phyloP scores from a whole-genome alignment of 2,329 filamentous ascomycete genomes.

The Leptographium galeiforme region DNA sequence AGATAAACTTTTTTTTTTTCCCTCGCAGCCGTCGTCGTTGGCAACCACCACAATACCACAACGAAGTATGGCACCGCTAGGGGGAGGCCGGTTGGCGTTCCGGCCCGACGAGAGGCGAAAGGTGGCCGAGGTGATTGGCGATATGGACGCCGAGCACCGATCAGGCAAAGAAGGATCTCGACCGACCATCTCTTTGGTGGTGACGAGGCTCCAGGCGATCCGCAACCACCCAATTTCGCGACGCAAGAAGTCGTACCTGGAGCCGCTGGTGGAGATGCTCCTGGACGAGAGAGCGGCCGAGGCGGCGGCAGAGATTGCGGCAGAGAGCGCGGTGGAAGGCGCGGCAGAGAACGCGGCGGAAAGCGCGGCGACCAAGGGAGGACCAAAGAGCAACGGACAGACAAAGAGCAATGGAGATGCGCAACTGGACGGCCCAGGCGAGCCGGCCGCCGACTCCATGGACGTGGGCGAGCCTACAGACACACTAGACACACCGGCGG shows the following conservation, averaged over 20 bases:
- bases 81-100: neutral
- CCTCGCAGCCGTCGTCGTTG: neutral
- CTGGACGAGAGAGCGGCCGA: conserved; percentile 5
- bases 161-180: neutral
- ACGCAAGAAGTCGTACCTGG: conserved; percentile 11
- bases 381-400: neutral
- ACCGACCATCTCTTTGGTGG: conserved; percentile 6
- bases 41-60: neutral
- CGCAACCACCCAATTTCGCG: conserved; percentile 10
- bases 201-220: conserved; percentile 4
- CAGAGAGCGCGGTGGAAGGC: too few relatives aligned
- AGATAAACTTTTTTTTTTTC: conserved; percentile 1
- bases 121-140: neutral
- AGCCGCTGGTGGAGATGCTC: conserved; percentile 8
- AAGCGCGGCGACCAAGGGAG: neutral
- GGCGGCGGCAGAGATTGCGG: neutral
- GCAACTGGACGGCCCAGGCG: too few relatives aligned
- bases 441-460: neutral
- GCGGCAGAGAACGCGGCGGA: neutral
- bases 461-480: neutral
- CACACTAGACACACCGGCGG: neutral
- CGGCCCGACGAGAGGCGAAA: conserved; percentile 1
- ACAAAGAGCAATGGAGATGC: neutral
- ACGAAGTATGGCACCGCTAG: neutral
- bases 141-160: neutral